Percentiles rank a stretch among this genome's conserved stretches.
Conservation (phyloP, 495 filamentous ascomycete species). For the Aspergillus sclerotioniger region DNA sequence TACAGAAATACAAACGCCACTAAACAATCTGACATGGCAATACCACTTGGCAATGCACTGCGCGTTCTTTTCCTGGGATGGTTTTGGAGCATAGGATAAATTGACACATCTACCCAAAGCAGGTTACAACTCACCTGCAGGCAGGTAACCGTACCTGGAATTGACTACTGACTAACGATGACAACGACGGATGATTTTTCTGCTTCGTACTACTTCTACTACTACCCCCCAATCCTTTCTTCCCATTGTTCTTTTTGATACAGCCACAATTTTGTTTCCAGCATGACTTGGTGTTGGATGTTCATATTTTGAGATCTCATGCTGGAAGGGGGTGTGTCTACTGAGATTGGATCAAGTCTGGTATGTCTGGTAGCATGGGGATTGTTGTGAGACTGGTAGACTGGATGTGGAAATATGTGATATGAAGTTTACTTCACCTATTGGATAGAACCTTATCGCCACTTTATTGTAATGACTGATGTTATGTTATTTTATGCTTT, state of each 20-base stretch:
- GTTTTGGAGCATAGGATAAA: not conserved
- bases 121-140: not conserved
- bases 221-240: no score
- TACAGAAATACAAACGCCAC: slow-evolving; percentile 47
- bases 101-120: not conserved
- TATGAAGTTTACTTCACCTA: no score
- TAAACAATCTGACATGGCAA: slow-evolving; percentile 14
- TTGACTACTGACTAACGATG: no score
- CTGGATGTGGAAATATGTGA: slow-evolving; percentile 1
- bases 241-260: no score
- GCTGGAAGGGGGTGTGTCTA: not conserved
- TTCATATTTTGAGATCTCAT: not conserved
- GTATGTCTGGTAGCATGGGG: not conserved
- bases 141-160: slow-evolving; percentile 3
- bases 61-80: not conserved
- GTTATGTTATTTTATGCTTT: no score
- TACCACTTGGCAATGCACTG: not conserved
- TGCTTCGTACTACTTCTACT: no score
- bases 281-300: no score
- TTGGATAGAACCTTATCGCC: no score
- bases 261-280: no score
- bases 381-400: not conserved
- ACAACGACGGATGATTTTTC: no score
- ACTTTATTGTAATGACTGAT: no score
- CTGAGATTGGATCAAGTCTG: not conserved